phyloP scores from a whole-genome alignment of 129 eudicot species.

The Lactuca sativa region DNA sequence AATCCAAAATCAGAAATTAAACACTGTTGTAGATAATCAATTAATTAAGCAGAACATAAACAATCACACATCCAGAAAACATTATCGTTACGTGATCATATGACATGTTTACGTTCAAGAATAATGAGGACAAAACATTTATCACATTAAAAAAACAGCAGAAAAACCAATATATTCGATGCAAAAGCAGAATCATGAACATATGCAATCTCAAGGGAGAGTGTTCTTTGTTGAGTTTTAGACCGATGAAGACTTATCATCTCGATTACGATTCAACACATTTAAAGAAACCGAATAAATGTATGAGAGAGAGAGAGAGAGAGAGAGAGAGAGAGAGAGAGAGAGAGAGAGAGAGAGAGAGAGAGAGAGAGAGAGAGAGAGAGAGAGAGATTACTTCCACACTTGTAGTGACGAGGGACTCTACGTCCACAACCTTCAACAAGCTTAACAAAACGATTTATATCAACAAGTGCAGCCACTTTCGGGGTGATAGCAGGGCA shows the following conservation, averaged over 20 bases:
- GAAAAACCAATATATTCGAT: not conserved
- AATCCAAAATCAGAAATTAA: not conserved
- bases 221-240: not conserved
- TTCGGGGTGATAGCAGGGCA: slow-evolving; percentile 47
- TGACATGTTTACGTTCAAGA: no score
- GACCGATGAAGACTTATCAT: not conserved
- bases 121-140: no score
- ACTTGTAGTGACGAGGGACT: slow-evolving; percentile 52
- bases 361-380: slow-evolving; percentile 3
- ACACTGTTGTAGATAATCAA: not conserved
- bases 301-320: no score
- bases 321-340: no score
- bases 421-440: slow-evolving; percentile 48
- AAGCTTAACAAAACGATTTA: slow-evolving; percentile 33
- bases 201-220: not conserved
- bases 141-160: no score
- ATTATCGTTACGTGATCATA: not conserved
- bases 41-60: not conserved
- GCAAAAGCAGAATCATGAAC: not conserved
- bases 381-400: slow-evolving; percentile 39
- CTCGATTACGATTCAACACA: not conserved
- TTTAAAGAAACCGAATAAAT: not conserved
- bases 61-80: not conserved
- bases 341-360: not conserved
- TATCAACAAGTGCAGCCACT: slow-evolving; percentile 40